Percentiles rank a stretch among this genome's conserved stretches.
Evolutionary conservation across 352 stramenopile genomes (phyloP).

Genomic region (Phytophthora sp.): DNA sequence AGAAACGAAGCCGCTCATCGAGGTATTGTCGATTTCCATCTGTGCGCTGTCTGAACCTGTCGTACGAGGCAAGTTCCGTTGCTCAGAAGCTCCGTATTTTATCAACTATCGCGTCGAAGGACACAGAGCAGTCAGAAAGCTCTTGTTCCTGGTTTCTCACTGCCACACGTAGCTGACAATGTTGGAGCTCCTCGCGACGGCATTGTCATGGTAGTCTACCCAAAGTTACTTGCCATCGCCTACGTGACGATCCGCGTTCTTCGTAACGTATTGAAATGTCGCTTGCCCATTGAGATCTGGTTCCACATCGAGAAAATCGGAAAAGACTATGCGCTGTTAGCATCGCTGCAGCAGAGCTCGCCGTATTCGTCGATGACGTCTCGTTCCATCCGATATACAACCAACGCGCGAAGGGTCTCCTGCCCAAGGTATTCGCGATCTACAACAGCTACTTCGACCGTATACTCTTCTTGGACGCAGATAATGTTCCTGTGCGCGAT

Average conservation of each 20-base stretch:
- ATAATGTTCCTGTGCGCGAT: slow-evolving; percentile 56
- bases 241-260: slow-evolving; percentile 45
- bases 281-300: slow-evolving; percentile 62
- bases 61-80: slow-evolving; percentile 38
- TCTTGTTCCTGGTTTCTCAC: slow-evolving; percentile 21
- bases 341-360: slow-evolving; percentile 36
- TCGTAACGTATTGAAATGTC: slow-evolving; percentile 40
- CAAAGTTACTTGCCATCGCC: slow-evolving; percentile 46
- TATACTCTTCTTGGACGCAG: slow-evolving; percentile 60
- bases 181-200: slow-evolving; percentile 13
- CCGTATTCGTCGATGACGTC: slow-evolving; percentile 27
- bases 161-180: slow-evolving; percentile 17
- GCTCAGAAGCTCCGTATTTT: slow-evolving; percentile 47
- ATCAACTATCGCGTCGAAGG: slow-evolving; percentile 39
- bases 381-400: slow-evolving; percentile 43
- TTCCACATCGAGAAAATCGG: slow-evolving; percentile 44
- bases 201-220: slow-evolving; percentile 61
- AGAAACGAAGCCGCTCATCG: slow-evolving; percentile 24
- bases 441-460: slow-evolving; percentile 52
- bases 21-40: slow-evolving; percentile 1
- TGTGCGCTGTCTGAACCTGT: slow-evolving; percentile 3
- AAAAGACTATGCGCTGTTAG: slow-evolving; percentile 11
- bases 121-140: slow-evolving; percentile 16
- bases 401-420: slow-evolving; percentile 41
- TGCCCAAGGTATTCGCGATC: slow-evolving; percentile 58